Base-by-base conservation (phyloP, 2,329 filamentous ascomycete genomes). In the Cryphonectria japonica region DNA sequence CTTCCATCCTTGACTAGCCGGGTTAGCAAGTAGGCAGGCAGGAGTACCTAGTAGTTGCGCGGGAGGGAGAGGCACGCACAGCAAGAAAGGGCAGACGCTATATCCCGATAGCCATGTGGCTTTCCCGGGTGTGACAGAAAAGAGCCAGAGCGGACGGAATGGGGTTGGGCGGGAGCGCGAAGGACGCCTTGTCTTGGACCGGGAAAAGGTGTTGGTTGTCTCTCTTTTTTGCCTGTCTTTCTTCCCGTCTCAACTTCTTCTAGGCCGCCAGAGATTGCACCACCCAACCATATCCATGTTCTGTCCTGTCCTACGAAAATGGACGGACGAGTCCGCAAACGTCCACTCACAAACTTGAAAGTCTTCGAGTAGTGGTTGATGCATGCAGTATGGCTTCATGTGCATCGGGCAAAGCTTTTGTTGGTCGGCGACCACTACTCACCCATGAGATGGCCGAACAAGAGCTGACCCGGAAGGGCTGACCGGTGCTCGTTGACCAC, bases 371-470 rank as follows among this genome's bases (percentile, higher is more conserved):
- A 37, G 43, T 37, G 50, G 46, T n/a, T n/a, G 50, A 39, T 57
- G 46, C 64, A 66, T 66, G 64, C 64, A 66, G 54, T 54, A 66
- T 66, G 64, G 64, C 64, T 54, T 50, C 46, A 54, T 52, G 43
- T 57, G 50, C 43, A 22, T 57, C 46, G 46, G 64, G 43, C 29
- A 54, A 64, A 37, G 6, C 16, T 37, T 14, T 26, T 62, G n/a
- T 43, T 41, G 61, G 41, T 64, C 61, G 61, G 61, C 61, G 61
- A 64, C 61, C n/a, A 43, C 26, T 26, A 9, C 41, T 50, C 22
- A 32, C 39, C 19, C 61, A 9, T 43, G 41, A 29, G n/a, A 19
- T 43, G 37, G n/a, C 61, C 61, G 37, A 46, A 8, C 39, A 46
- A n/a, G n/a, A 64, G 14, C 26, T 32, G 54, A 26, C 61, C 43